Evolutionary conservation across 169 alveolate species (phyloP), one percentile per base, ranked within the genome.

Genomic region (Toxoplasma gondii): DNA sequence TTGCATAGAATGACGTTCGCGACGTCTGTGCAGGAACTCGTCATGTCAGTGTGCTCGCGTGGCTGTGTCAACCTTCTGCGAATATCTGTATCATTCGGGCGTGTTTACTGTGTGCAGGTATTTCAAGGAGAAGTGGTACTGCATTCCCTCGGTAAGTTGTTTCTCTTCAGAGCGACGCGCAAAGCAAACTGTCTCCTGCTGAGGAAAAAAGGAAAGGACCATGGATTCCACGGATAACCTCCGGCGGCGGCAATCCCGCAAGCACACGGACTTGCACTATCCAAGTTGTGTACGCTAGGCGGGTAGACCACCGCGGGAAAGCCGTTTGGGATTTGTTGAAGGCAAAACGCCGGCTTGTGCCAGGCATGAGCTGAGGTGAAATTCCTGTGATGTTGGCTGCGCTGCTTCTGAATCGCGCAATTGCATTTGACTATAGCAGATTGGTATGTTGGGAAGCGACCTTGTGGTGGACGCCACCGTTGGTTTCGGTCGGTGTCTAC

Each of bases 61-160:
- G 58, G 58, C 58, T 49, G 58, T 49, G 22, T 49, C 58, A 49
- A 12, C 58, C 58, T 49, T 64, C 31, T 64, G 74, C 22, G 74
- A 1, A 31, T 64, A 1, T 16, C 74, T 27, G 5, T 69, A 24
- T 24, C 10, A 24, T 36, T n/a, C n/a, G 39, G 38, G 44, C 43
- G 39, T 74, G 2, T 36, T 17, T 74, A 31, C 16, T 31, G 5
- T 74, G 84, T n/a, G 84, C 84, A 74, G 84, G 84, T 74, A 74
- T 74, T 24, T 74, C 45, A n/a, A 22, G 44, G 84, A 74, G 44
- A 74, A 74, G 43, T 22, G 84, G 84, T 74, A 74, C 84, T 74
- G 84, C 84, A n/a, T 74, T 74, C 84, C 84, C 39, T 74, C 84
- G 84, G 84, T 74, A 74, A 4, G 84, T 36, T 74, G 24, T 9